phyloP scores from a whole-genome alignment of 345 rosid species.

The Dimocarpus longan region DNA sequence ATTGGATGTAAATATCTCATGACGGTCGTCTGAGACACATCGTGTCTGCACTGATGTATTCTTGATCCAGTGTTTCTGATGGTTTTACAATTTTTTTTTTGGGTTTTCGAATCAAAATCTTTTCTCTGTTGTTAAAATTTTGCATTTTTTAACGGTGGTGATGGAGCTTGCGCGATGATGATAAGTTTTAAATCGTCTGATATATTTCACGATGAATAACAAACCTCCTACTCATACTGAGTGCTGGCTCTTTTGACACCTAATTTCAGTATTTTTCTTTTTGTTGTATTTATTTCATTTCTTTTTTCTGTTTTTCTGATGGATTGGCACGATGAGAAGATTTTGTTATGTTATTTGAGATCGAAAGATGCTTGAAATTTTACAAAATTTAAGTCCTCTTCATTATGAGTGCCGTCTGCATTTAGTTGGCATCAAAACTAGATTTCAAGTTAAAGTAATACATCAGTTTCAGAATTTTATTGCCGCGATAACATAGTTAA shows the following conservation, averaged over 20 bases:
- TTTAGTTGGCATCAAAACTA: neutral
- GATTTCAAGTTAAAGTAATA: neutral
- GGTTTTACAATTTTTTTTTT: neutral
- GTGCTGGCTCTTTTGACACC: constrained; percentile 13
- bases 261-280: neutral
- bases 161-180: constrained; percentile 19
- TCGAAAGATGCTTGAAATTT: neutral
- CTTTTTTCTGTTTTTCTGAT: too few species aligned
- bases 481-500: too few species aligned
- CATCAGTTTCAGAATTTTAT: too few species aligned
- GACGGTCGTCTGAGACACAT: constrained; percentile 75
- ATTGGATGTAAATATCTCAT: constrained; percentile 57
- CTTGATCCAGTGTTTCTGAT: constrained; percentile 47
- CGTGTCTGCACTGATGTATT: constrained; percentile 40
- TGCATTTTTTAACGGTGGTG: neutral
- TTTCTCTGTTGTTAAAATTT: neutral
- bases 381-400: constrained; percentile 35
- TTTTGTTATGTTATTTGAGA: neutral
- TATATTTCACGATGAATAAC: constrained; percentile 18
- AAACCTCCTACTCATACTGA: constrained; percentile 40
- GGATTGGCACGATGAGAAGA: constrained; percentile 12
- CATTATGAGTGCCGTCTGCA: constrained; percentile 48
- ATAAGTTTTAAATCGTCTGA: constrained; percentile 17
- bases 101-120: neutral
- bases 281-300: constrained; percentile 3